Evolutionary conservation across 1,139 yeast species (phyloP), one percentile per base, ranked within the genome.

Genomic region (Suhomyces bolitotheri): DNA sequence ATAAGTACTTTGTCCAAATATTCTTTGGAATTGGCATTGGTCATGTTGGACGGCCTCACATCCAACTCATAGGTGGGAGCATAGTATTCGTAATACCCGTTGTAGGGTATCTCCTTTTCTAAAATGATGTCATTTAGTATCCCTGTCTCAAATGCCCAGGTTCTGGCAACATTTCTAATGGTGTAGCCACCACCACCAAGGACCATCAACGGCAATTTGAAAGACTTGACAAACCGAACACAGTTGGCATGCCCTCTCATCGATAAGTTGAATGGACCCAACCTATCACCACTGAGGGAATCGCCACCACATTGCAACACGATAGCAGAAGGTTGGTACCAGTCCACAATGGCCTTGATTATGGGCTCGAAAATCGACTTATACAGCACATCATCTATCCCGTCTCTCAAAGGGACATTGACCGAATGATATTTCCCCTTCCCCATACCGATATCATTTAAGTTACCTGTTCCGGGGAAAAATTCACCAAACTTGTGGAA

Each of bases 161-260:
- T 82, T 53, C 97, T 73, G 22, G 96, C 89, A 28, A 92, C 98
- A 58, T 92, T 92, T 59, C 97, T 75, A 82, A 92, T 92, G 16
- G 97, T 92, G 61, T 92, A 92, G 22, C 98, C 98, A 51, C 98
- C 98, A 36, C 98, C 98, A 27, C 98, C 98, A 14, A 92, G 74
- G 16, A 90, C 95, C 72, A 92, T 73, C 70, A 88, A 75, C 7
- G 97, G 98, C 35, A 89, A 68, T 33, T 88, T 87, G 58, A 90
- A 87, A 23, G 87, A 78, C 60, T 88, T 88, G 46, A 92, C 89
- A 58, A 73, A 92, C 54, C 83, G 84, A 31, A 90, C 95, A 68
- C 97, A 92, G 61, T 88, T 90, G 33, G 97, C 97, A 56, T 92
- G 98, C 6, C 96, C 97, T 44, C 76, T 73, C 82, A 92, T 90